Base-by-base conservation (phyloP, 345 rosid species). In the Ceriops decandra region DNA sequence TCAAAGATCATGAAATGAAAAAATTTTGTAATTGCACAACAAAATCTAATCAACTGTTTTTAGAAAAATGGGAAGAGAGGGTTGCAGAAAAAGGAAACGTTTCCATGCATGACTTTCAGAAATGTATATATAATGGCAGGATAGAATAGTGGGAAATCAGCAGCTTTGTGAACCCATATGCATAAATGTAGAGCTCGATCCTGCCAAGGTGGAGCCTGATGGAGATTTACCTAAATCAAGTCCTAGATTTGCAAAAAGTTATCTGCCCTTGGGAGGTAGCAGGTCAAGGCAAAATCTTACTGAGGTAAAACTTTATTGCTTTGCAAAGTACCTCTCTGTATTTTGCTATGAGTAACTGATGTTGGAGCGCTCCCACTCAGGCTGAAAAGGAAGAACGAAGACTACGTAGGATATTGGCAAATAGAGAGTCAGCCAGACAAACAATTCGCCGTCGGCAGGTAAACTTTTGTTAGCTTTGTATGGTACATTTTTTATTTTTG, bases 391-490 rank as follows among this genome's bases (percentile, higher is more conserved):
- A 90, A 78, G 92, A 71, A 10, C 84, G 95, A 60, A 88, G 91
- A 72, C 75, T 89, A 36, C 84, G 89, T 52, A 81, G 98, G 80
- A 82, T 93, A 68, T 80, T 90, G 72, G 98, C 97, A 64, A 93
- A 93, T 74, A 87, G 98, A 79, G 98, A 93, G 75, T 90, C 97
- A 24, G 98, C 98, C 19, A 85, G 98, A 76, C 98, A 88, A 69
- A 91, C 98, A 0, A 93, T 93, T 78, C 86, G 88, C 5, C 88
- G 97, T 9, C 79, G 97, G 74, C 96, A 93, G 97, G 98, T 88
- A 81, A 63, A 70, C 1, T 53, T 1, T 63, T 13, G 47, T 36
- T 57, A 30, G 11, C 56, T 49, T 17, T 33, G 30, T 27, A 60
- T n/a, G 24, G 36, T 31, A n/a, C 35, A 19, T 6, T 20, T 42